These are phyloP conservation scores for Clavariopsis aquatica DNA, from an alignment of 495 filamentous ascomycete genomes.

Conservation along the genomic window DNA sequence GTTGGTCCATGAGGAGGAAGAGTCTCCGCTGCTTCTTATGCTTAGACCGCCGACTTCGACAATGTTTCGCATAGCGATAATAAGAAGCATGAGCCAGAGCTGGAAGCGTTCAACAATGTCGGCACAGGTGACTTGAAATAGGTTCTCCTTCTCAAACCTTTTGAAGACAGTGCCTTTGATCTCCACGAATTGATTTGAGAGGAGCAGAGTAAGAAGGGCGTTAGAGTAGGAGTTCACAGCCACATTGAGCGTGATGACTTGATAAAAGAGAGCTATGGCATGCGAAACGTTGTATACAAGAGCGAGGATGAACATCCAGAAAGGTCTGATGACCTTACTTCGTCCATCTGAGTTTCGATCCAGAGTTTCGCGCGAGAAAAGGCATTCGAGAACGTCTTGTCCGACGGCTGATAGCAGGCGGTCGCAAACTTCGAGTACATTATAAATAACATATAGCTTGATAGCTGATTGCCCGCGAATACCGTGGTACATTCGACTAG, in stretches of 20 bases:
- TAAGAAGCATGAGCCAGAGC: conserved; percentile 92
- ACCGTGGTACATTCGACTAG: conserved; percentile 96
- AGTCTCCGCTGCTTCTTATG: conserved; percentile 39
- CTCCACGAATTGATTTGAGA: conserved; percentile 97
- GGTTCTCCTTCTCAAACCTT: conserved; percentile 94
- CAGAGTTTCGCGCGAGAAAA: conserved; percentile 89
- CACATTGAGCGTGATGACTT: conserved; percentile 96
- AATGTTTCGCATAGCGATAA: conserved; percentile 92
- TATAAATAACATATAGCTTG: conserved; percentile 98
- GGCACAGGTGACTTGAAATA: conserved; percentile 94
- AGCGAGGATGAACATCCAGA: conserved; percentile 87
- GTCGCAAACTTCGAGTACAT: conserved; percentile 87
- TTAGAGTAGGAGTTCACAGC: conserved; percentile 99
- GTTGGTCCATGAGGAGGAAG: conserved; percentile 9
- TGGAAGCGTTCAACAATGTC: conserved; percentile 98
- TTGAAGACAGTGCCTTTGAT: conserved; percentile 98
- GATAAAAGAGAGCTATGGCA: conserved; percentile 86
- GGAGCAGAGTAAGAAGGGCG: conserved; percentile 81
- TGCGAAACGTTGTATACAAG: conserved; percentile 86
- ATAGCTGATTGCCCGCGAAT: conserved; percentile 95
- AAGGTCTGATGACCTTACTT: conserved; percentile 86
- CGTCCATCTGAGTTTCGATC: conserved; percentile 84
- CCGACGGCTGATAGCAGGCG: conserved; percentile 85
- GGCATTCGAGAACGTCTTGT: conserved; percentile 93
- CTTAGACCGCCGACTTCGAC: conserved; percentile 80